Evolutionary conservation across 306 rosid species (phyloP), one percentile per base, ranked within the genome.

Genomic region (Cucumis cinereus): DNA sequence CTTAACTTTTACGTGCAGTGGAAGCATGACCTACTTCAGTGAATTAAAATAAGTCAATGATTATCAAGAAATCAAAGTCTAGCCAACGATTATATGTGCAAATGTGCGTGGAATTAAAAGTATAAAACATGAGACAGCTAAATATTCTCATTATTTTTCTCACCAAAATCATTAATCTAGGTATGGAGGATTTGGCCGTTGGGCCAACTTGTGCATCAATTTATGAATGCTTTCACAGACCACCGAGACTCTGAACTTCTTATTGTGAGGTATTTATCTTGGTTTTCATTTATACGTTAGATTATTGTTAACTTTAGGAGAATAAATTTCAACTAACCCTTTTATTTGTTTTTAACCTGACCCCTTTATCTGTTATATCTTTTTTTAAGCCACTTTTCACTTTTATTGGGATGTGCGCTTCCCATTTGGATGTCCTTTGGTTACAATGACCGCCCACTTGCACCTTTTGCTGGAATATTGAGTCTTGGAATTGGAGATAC

Each of bases 401-500:
- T 93, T 80, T 76, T 89, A 69, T 83, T 93, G 93, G 98, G 98
- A 78, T 93, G 97, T 70, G 97, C 97, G 20, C 88, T 89, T 84
- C 98, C 96, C 77, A 89, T 91, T 80, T 93, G 98, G 98, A 84
- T 93, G 96, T 91, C 97, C 62, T 86, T 89, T 81, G 97, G 93
- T 50, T 89, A 82, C 85, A 91, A 78, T 76, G 98, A 93, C 75
- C 92, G 96, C 36, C 97, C 97, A 56, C 97, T 93, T 80, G 88
- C 90, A 53, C 93, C 98, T 83, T 93, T 91, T 84, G 92, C 98
- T 13, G 98, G 98, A 82, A 93, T 93, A 77, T 82, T 93, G 87
- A 88, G 93, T 77, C 96, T 91, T 17, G 98, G 98, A 74, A 89
- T 93, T 81, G 98, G 98, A 74, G 98, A 93, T 85, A 93, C 98